Evolutionary conservation across 1,284 basidiomycete genomes (phyloP).

Genomic region (Cutaneotrichosporon sp.): DNA sequence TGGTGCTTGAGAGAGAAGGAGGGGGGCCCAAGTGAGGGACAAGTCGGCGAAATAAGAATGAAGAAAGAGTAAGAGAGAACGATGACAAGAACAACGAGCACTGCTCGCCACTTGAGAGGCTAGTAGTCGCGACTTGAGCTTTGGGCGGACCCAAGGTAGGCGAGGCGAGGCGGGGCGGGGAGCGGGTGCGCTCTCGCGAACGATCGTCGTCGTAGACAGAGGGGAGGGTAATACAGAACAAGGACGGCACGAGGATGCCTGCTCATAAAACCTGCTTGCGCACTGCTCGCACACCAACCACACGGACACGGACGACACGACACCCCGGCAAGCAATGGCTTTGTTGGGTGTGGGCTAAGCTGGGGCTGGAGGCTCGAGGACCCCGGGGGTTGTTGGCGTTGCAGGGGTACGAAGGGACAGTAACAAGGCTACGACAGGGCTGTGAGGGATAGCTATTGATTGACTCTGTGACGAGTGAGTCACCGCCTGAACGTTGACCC

Average conservation of each 20-base stretch:
- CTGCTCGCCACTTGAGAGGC: too few species aligned
- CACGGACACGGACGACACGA: not conserved
- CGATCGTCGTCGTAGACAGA: not conserved
- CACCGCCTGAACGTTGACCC: not conserved
- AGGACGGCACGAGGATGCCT: not conserved
- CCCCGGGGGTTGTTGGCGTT: not conserved
- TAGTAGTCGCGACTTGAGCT: not conserved
- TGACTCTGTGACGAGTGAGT: constrained; percentile 2
- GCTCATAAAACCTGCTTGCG: not conserved
- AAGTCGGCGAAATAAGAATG: not conserved
- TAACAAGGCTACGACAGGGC: not conserved
- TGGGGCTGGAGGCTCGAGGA: not conserved
- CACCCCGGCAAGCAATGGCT: constrained; percentile 1
- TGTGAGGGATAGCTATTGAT: not conserved
- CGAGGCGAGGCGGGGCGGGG: too few species aligned
- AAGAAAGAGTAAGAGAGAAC: not conserved
- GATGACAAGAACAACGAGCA: not conserved
- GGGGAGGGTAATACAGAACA: not conserved
- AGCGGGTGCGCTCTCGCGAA: too few species aligned
- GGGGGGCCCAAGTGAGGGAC: not conserved
- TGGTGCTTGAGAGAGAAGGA: not conserved
- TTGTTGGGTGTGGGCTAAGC: not conserved
- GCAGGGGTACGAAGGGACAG: not conserved
- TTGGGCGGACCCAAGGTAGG: not conserved
- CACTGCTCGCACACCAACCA: not conserved